Conservation (phyloP, 2,329 filamentous ascomycete genomes). For the Atkinsonella hypoxylon region DNA sequence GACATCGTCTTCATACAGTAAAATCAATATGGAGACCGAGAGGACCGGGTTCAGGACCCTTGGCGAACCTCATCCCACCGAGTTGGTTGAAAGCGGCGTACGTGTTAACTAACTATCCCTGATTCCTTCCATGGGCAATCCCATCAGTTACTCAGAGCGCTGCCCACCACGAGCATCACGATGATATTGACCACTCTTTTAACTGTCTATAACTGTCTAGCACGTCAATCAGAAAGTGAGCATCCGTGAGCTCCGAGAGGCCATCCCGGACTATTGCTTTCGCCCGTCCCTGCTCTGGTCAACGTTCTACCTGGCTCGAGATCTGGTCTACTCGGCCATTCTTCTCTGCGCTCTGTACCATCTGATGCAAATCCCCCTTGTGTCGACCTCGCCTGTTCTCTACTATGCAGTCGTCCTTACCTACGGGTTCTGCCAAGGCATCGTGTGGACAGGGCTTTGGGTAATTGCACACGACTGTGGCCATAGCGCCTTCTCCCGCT, state of each 20-base stretch:
- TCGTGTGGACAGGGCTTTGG: slow-evolving; percentile 58
- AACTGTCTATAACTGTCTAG: too few species aligned
- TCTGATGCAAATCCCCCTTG: not conserved
- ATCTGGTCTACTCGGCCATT: slow-evolving; percentile 35
- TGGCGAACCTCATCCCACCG: slow-evolving; percentile 1
- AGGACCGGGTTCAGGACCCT: slow-evolving; percentile 2
- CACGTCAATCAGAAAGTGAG: not conserved
- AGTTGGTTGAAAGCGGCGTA: slow-evolving; percentile 2
- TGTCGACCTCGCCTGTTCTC: not conserved
- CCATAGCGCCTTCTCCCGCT: slow-evolving; percentile 53
- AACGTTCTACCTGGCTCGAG: slow-evolving; percentile 38
- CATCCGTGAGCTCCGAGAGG: slow-evolving; percentile 10
- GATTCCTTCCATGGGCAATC: not conserved
- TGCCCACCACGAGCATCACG: not conserved
- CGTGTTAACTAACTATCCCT: not conserved
- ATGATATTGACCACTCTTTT: not conserved
- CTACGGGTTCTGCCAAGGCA: slow-evolving; percentile 54
- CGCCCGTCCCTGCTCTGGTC: slow-evolving; percentile 19
- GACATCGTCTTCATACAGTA: too few species aligned
- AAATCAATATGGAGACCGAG: not conserved
- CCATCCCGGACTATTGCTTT: slow-evolving; percentile 52
- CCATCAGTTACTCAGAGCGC: not conserved
- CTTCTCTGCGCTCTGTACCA: slow-evolving; percentile 7
- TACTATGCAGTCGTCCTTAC: slow-evolving; percentile 12
- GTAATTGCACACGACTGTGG: slow-evolving; percentile 61